Evolutionary conservation across 2,329 filamentous ascomycete species (phyloP).

Genomic region (Pseudomassariella vexata): DNA sequence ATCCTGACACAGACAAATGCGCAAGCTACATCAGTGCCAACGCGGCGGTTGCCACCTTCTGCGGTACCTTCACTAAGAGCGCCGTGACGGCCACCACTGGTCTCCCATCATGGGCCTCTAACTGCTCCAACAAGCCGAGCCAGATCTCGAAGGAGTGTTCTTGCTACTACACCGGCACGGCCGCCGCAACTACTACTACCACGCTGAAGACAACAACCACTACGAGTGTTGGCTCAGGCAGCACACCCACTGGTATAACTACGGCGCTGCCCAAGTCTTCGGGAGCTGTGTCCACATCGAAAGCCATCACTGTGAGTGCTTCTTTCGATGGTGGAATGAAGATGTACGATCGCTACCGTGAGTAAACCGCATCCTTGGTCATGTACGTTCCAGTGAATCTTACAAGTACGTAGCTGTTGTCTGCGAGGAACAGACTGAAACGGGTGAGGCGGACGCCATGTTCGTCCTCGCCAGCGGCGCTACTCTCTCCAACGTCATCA

Average conservation of each 20-base stretch:
- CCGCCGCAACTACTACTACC: slow-evolving; percentile 2
- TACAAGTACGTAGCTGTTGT: too few relatives aligned
- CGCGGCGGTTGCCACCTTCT: slow-evolving; percentile 17
- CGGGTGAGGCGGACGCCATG: slow-evolving; percentile 30
- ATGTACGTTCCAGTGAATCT: too few relatives aligned
- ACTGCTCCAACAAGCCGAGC: slow-evolving; percentile 5
- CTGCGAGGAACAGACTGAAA: slow-evolving; percentile 20
- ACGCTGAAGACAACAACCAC: slow-evolving; percentile 6
- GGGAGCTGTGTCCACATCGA: slow-evolving; percentile 6
- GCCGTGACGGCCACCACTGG: slow-evolving; percentile 3
- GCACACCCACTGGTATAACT: slow-evolving; percentile 8
- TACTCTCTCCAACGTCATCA: slow-evolving; percentile 46
- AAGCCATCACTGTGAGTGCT: slow-evolving; percentile 15
- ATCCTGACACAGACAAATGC: slow-evolving; percentile 21
- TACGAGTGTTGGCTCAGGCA: background rate
- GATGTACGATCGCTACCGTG: slow-evolving; percentile 37
- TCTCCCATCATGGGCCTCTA: slow-evolving; percentile 2
- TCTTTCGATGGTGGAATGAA: slow-evolving; percentile 40
- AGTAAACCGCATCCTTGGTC: too few relatives aligned
- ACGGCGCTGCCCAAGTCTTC: slow-evolving; percentile 7
- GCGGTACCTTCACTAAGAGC: slow-evolving; percentile 2
- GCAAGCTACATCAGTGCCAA: slow-evolving; percentile 7
- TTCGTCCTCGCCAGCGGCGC: slow-evolving; percentile 46
- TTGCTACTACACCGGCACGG: slow-evolving; percentile 3
- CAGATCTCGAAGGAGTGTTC: slow-evolving; percentile 5